Evolutionary conservation across 179 eudicot genomes (phyloP).

Genomic region (Nepenthes alata): DNA sequence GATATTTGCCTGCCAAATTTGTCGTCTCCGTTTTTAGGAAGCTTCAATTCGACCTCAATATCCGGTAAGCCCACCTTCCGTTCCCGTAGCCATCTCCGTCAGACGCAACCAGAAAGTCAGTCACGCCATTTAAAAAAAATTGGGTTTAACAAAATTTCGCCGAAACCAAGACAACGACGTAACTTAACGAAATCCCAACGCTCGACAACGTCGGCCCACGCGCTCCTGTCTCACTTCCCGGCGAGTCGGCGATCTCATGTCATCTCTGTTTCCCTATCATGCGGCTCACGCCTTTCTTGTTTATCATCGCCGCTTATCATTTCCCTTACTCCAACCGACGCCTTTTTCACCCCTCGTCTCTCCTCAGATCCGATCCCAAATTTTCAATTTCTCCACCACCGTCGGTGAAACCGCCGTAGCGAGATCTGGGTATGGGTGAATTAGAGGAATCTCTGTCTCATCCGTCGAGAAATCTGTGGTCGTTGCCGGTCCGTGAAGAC

Average conservation of each 20-base stretch:
- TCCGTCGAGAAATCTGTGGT: constrained; percentile 13
- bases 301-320: constrained; percentile 11
- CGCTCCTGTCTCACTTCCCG: constrained; percentile 25
- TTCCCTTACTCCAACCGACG: not conserved
- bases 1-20: no score
- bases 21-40: no score
- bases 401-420: not conserved
- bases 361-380: not conserved
- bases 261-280: constrained; percentile 17
- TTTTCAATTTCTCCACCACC: constrained; percentile 4
- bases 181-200: not conserved
- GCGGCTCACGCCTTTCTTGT: constrained; percentile 10
- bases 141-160: no score
- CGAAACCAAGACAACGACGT: no score
- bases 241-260: constrained; percentile 37
- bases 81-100: not conserved
- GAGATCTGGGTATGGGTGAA: constrained; percentile 13
- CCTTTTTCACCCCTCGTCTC: constrained; percentile 1
- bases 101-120: no score
- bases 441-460: constrained; percentile 11
- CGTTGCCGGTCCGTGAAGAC: constrained; percentile 37
- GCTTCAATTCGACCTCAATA: no score
- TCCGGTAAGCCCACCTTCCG: not conserved
- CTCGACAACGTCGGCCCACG: constrained; percentile 26
- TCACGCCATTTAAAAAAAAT: no score